Conservation (phyloP, 176 grass and related monocot species). For the Musa schizocarpa region DNA sequence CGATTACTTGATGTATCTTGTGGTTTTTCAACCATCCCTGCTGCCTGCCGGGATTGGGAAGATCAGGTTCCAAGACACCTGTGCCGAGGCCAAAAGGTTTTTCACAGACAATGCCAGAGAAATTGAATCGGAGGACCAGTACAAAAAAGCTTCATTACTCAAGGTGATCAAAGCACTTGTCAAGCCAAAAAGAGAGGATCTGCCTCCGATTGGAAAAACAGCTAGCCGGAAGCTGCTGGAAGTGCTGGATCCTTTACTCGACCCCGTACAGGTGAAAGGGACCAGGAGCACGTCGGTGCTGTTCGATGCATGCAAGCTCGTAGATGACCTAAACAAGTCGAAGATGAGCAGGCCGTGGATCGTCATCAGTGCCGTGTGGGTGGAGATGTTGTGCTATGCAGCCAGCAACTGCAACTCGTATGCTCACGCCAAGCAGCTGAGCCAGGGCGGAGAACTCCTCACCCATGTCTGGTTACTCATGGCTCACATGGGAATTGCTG, state of each 20-base stretch:
- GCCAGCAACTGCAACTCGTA: neutral
- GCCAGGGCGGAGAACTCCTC: constrained; percentile 6
- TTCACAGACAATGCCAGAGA: neutral
- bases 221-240: neutral
- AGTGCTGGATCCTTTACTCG: neutral
- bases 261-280: constrained; percentile 38
- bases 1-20: constrained; percentile 42
- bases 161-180: too few relatives aligned
- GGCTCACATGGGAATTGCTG: constrained; percentile 29
- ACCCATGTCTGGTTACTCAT: constrained; percentile 22
- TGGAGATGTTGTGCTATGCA: constrained; percentile 5
- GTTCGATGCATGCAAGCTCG: constrained; percentile 42
- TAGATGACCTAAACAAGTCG: constrained; percentile 11
- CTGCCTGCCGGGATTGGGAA: constrained; percentile 39
- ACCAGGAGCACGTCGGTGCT: constrained; percentile 45
- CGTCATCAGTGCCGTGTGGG: constrained; percentile 11
- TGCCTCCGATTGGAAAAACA: neutral
- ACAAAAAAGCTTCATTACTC: too few relatives aligned
- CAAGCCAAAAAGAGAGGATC: neutral
- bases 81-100: constrained; percentile 38
- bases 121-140: neutral
- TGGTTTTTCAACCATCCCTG: constrained; percentile 33
- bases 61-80: constrained; percentile 46
- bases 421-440: neutral
- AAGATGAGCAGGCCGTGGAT: neutral